Conservation (phyloP, 805 yeast genomes). For the Danielia oregonensis region DNA sequence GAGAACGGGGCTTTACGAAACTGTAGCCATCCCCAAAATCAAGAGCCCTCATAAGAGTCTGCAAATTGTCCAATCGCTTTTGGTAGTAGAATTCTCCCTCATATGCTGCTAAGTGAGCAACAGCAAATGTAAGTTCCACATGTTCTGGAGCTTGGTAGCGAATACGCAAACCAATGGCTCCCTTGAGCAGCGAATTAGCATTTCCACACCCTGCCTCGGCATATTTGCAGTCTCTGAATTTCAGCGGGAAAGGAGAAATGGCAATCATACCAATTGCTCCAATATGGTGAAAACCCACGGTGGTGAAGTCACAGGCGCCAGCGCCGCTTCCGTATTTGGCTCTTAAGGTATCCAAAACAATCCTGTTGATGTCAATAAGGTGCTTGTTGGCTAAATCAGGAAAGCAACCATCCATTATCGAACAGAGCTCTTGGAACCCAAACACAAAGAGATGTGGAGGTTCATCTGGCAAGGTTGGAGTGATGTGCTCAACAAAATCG, state of each 20-base stretch:
- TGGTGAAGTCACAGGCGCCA: conserved; percentile 30
- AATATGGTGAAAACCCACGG: conserved; percentile 40
- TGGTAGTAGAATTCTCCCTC: conserved; percentile 54
- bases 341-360: conserved; percentile 32
- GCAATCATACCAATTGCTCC: conserved; percentile 60
- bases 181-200: conserved; percentile 64
- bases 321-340: conserved; percentile 25
- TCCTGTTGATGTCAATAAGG: conserved; percentile 33
- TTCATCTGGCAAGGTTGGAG: conserved; percentile 23
- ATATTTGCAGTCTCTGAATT: conserved; percentile 20
- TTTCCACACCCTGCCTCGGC: conserved; percentile 52
- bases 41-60: conserved; percentile 47
- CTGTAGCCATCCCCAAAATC: conserved; percentile 58
- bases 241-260: conserved; percentile 41
- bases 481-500: conserved; percentile 25
- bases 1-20: conserved; percentile 49
- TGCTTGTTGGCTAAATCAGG: conserved; percentile 31
- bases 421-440: conserved; percentile 64
- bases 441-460: conserved; percentile 50
- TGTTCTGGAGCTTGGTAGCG: conserved; percentile 15
- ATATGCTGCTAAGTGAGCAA: conserved; percentile 73
- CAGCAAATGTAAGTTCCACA: conserved; percentile 56
- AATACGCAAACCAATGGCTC: conserved; percentile 65
- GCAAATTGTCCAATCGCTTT: conserved; percentile 52
- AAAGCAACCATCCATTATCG: conserved; percentile 53